Evolutionary conservation across 1,284 basidiomycete species (phyloP).

Genomic region (Apiotrichum siamense): DNA sequence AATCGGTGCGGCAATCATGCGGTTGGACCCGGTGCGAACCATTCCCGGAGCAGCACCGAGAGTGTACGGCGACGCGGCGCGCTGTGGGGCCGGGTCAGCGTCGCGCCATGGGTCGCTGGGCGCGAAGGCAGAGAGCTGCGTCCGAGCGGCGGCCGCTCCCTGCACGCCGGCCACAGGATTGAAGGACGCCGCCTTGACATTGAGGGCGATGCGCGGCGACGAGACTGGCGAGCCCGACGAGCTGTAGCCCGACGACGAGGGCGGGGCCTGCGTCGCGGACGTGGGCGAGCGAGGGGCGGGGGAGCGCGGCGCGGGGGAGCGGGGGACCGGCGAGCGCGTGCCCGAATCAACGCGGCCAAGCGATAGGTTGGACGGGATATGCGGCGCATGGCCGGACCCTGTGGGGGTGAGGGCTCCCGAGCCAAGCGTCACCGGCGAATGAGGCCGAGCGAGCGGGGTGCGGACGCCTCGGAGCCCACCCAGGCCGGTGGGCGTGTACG

Average conservation of each 20-base stretch:
- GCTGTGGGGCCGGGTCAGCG: constrained; percentile 20
- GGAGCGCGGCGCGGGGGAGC: not conserved
- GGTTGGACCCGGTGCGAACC: constrained; percentile 61
- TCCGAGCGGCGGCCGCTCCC: too few relatives aligned
- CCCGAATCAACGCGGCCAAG: constrained; percentile 13
- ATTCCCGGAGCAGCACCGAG: constrained; percentile 50
- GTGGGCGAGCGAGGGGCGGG: too few relatives aligned
- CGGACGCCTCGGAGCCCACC: constrained; percentile 39
- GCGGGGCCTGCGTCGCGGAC: too few relatives aligned
- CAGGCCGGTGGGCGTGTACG: constrained; percentile 44
- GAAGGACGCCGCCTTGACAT: constrained; percentile 63
- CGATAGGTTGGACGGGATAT: constrained; percentile 1
- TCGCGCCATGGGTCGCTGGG: constrained; percentile 54
- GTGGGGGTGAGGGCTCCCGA: constrained; percentile 34
- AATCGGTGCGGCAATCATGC: constrained; percentile 80
- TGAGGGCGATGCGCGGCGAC: constrained; percentile 54
- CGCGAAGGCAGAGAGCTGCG: constrained; percentile 79
- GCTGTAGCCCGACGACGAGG: constrained; percentile 55
- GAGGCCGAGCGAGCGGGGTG: constrained; percentile 40
- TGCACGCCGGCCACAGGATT: too few relatives aligned
- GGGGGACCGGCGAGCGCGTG: not conserved
- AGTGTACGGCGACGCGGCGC: constrained; percentile 37
- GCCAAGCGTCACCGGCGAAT: constrained; percentile 26
- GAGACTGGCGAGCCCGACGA: constrained; percentile 53
- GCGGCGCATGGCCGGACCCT: constrained; percentile 55